Base-by-base conservation (phyloP, 352 stramenopile genomes). In the Sclerospora graminicola region DNA sequence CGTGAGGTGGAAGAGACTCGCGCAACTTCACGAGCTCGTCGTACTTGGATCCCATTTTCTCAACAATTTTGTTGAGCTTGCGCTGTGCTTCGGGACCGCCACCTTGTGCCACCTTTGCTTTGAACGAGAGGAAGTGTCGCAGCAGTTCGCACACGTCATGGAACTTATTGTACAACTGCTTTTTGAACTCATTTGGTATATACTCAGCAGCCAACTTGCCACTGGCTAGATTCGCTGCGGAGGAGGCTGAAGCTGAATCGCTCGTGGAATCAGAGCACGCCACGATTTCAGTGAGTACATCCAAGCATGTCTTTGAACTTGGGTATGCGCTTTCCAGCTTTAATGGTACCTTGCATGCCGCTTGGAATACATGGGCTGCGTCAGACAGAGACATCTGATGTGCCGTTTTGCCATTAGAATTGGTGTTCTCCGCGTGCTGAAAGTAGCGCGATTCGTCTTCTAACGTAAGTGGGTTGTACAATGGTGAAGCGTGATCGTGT, bases 21-120 rank as follows among this genome's bases (percentile, higher is more conserved):
- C 81, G 75, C 51, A 90, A 78, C 55, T 82, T 86, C n/a, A 73
- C 59, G 5, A 93, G 48, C 41, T 93, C 73, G 52, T 90, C 81
- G 53, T 89, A 93, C 55, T 93, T 93, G 48, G 70, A 79, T 28
- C 78, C 70, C 68, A 93, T 93, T 48, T 85, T 85, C 36, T 84
- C 81, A n/a, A 83, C 65, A 36, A 93, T 93, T 36, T 70, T 69
- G 47, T 87, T 82, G 40, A 93, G 69, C 44, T 92, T 92, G 41
- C 58, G 63, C 46, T 82, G 63, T 11, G 73, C 74, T 34, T 90
- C 72, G 1, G 57, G 50, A 21, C 57, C 62, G 11, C 62, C 57
- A 41, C 70, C 66, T 50, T 69, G 63, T 28, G 79, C 68, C 8
- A 81, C 61, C 31, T 80, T 81, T 1, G 65, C 61, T 43, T 89